Evolutionary conservation across 192 early-diverging fungal genomes (phyloP), one percentile per base, ranked within the genome.

Genomic region (Entomortierella beljakovae): DNA sequence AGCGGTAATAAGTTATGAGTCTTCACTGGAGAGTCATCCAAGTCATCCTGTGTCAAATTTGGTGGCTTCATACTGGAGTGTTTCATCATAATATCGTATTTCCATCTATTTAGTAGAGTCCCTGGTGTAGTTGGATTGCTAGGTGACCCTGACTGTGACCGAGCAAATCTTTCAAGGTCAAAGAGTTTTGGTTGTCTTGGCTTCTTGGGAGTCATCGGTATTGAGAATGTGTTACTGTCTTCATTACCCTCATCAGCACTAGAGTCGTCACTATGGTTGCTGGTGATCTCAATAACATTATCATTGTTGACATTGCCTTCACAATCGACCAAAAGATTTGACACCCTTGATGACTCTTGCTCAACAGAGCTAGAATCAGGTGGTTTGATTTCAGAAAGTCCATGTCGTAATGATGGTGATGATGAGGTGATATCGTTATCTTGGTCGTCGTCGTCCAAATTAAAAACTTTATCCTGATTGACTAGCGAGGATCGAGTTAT

Each of bases 1-100:
- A 57, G 35, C 6, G 25, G 10, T 34, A n/a, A 7, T 7, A 33
- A 1, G 6, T 4, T 34, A 34, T 1, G 6, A 7, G 28, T 5
- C 32, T 42, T 35, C 15, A 2, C 50, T 38, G 23, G 2, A 34
- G 7, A 3, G 18, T 64, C 42, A 2, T 64, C 62, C 25, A 26
- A 6, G 15, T 64, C 62, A 0, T 20, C 40, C 11, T 51, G 50
- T 7, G 48, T 11, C 32, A 53, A 48, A n/a, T 23, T 64, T 6
- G 70, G 70, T 10, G 40, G 60, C 38, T 56, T 63, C 70, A 71
- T 61, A 6, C 28, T 71, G 6, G 53, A 31, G 11, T 71, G 70
- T 2, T 10, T 62, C 60, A 71, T 63, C 37, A 54, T 71, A 31
- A 57, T 57, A n/a, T 28, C n/a, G 31, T 37, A 48, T 52, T 64